Evolutionary conservation across 148 eudicot species (phyloP).

Genomic region (Amaranthus hypochondriacus): DNA sequence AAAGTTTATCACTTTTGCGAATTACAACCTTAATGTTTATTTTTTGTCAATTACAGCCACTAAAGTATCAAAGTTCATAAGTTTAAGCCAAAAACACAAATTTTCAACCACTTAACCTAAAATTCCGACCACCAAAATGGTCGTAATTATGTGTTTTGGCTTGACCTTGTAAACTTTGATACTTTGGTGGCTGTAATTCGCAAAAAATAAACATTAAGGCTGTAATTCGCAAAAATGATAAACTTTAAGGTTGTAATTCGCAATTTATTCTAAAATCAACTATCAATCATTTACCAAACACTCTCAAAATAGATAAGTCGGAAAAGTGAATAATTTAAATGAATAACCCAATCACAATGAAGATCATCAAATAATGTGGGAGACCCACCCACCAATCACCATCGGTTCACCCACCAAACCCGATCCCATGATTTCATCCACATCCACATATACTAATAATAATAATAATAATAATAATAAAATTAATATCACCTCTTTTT

Average conservation of each 20-base stretch:
- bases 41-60: no score
- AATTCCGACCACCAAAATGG: no score
- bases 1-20: no score
- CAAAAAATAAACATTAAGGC: no score
- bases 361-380: constrained; percentile 4
- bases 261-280: neutral
- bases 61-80: no score
- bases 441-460: neutral
- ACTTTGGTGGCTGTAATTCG: neutral
- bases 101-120: no score
- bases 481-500: neutral
- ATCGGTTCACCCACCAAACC: constrained; percentile 15
- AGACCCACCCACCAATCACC: constrained; percentile 6
- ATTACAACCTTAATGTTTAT: no score
- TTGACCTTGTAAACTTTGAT: constrained; percentile 1
- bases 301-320: neutral
- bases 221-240: no score
- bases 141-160: neutral
- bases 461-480: no score
- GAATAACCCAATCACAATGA: neutral
- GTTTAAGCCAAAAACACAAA: no score
- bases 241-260: no score
- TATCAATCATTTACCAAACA: no score
- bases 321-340: neutral
- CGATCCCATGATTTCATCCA: constrained; percentile 8